These are phyloP conservation scores for Coniochaeta sp. DNA, from an alignment of 2,329 filamentous ascomycete genomes.

Conservation along the genomic window DNA sequence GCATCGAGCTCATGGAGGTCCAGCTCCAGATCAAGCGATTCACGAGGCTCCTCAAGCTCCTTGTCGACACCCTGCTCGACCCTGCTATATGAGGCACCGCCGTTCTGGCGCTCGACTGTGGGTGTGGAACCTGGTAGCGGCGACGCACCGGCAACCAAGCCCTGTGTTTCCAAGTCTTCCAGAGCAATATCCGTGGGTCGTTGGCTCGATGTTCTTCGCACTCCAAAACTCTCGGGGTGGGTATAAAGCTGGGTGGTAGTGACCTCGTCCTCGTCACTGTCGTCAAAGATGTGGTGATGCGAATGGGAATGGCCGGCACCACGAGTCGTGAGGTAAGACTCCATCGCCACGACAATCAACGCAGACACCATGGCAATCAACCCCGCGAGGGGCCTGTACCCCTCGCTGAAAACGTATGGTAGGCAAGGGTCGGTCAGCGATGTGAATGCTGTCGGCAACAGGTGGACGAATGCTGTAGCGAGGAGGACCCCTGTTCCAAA, in stretches of 20 bases:
- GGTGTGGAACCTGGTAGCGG: conserved; percentile 51
- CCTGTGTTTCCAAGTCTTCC: conserved; percentile 44
- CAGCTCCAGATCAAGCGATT: conserved; percentile 42
- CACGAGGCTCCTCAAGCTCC: conserved; percentile 43
- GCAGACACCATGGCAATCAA: conserved; percentile 76
- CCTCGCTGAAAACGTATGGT: conserved; percentile 69
- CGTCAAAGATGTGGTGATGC: conserved; percentile 44
- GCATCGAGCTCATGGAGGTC: conserved; percentile 53
- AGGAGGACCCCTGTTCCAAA: conserved; percentile 79
- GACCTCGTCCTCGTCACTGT: conserved; percentile 22
- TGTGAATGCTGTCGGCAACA: conserved; percentile 60
- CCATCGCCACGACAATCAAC: conserved; percentile 75
- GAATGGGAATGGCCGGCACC: conserved; percentile 56
- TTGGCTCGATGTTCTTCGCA: conserved; percentile 28
- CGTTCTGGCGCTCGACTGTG: conserved; percentile 6
- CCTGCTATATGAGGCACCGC: conserved; percentile 5
- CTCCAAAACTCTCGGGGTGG: conserved; percentile 25
- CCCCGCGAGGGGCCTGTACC: conserved; percentile 74
- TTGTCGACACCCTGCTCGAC: conserved; percentile 19
- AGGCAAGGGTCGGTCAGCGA: conserved; percentile 65
- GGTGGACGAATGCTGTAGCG: conserved; percentile 77
- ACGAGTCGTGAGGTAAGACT: conserved; percentile 78
- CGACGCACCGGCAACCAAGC: conserved; percentile 52
- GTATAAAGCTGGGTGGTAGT: conserved; percentile 12
- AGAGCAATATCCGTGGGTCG: conserved; percentile 43